Base-by-base conservation (phyloP, 345 rosid species). In the Corchorus olitorius region DNA sequence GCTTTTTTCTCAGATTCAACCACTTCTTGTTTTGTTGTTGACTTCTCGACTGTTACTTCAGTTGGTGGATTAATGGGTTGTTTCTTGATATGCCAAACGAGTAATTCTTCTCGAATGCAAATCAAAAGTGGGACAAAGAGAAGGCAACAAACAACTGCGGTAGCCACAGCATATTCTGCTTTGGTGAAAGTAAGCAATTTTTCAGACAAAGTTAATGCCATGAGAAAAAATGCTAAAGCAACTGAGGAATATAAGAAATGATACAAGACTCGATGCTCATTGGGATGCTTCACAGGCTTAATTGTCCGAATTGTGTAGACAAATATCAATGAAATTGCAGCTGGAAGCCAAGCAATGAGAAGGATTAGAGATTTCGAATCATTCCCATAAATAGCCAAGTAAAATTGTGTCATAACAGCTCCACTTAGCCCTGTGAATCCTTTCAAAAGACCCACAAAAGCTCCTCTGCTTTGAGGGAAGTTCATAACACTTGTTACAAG, bases 341-440 rank as follows among this genome's bases (percentile, higher is more conserved):
- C 91, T 1, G 98, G 97, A 13, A 94, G 83, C 97, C 98, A 94
- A 0, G 83, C 97, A 61, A 91, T 89, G 61, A 92, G 88, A 19
- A 94, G 84, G 75, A 94, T 89, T 48, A 94, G 78, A 70, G 97
- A 88, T 66, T 88, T 89, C 0, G 97, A 87, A 65, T 92, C 97
- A 46, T 83, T 79, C 9, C 97, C 98, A 60, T 94, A 94, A 8
- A 92, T 82, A 11, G 98, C 97, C 59, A 91, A 74, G 81, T 94
- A 92, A 74, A 94, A 75, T 70, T 92, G 98, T 0, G 98, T 94
- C 81, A 91, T 74, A 20, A 94, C 84, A 12, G 97, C 98, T 5
- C 97, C 98, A 76, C 98, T 92, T 19, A 94, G 72, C 16, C 98
- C 97, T 4, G 89, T 90, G 70, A 84, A 92, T 27, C 98, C 98